Percentiles rank a stretch among this genome's conserved stretches.
phyloP scores from a whole-genome alignment of 805 yeast genomes.

The Candida tammaniensis region DNA sequence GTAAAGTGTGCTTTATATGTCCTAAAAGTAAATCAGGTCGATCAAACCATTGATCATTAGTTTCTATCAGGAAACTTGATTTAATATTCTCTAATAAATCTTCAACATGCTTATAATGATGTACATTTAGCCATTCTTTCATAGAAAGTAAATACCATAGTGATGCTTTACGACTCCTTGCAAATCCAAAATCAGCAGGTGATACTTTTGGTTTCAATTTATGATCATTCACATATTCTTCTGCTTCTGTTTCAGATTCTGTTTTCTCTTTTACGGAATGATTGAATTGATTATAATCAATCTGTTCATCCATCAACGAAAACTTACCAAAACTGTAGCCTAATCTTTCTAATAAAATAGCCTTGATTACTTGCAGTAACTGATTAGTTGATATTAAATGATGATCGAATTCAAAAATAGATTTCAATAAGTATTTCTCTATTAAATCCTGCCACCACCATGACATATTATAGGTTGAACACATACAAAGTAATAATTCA shows the following conservation, averaged over 20 bases:
- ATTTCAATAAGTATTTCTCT: conserved; percentile 43
- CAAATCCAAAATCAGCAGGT: conserved; percentile 47
- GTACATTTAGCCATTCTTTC: conserved; percentile 53
- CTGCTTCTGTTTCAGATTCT: conserved; percentile 1
- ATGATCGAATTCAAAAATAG: conserved; percentile 44
- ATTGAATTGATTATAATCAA: conserved; percentile 10
- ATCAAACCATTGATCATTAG: conserved; percentile 29
- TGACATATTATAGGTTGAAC: conserved; percentile 36
- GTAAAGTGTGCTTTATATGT: conserved; percentile 9
- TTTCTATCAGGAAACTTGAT: conserved; percentile 18
- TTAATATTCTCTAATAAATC: conserved; percentile 25
- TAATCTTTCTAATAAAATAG: conserved; percentile 40
- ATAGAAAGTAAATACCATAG: conserved; percentile 77
- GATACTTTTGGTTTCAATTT: conserved; percentile 35
- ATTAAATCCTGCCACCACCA: conserved; percentile 47
- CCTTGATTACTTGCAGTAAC: conserved; percentile 45
- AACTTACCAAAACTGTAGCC: conserved; percentile 50
- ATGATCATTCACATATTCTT: conserved; percentile 28
- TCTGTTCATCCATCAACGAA: conserved; percentile 12
- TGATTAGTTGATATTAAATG: conserved; percentile 36
- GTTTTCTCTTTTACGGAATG: not conserved
- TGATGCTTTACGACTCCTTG: conserved; percentile 69
- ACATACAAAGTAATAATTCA: conserved; percentile 62
- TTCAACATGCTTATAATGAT: conserved; percentile 24
- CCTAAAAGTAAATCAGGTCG: conserved; percentile 30